Evolutionary conservation across 2,329 filamentous ascomycete species (phyloP).

Genomic region (Thyridium curvatum): DNA sequence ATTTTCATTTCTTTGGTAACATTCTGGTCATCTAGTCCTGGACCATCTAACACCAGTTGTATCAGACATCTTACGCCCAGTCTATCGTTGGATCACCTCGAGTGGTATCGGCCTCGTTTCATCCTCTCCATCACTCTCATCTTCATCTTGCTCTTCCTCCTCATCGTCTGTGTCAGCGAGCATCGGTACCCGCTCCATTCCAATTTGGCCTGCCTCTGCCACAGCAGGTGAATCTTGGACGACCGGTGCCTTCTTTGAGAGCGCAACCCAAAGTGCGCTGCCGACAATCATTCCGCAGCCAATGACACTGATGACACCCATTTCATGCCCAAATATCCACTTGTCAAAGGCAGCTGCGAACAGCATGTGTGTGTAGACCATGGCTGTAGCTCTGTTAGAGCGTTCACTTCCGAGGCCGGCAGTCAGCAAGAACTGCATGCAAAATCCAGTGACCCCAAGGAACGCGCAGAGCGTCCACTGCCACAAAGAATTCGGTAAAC

Average conservation of each 20-base stretch:
- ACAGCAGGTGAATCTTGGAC: too few species aligned
- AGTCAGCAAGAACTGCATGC: conserved; percentile 86
- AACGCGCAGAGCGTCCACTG: conserved; percentile 65
- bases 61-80: too few species aligned
- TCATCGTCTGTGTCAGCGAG: conserved; percentile 21
- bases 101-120: not conserved
- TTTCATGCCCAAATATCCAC: conserved; percentile 44
- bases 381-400: conserved; percentile 49
- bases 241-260: conserved; percentile 28
- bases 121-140: conserved; percentile 9
- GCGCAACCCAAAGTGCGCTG: conserved; percentile 43
- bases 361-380: conserved; percentile 53
- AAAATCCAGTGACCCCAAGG: conserved; percentile 68
- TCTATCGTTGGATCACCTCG: too few species aligned
- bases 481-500: conserved; percentile 28
- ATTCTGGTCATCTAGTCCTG: too few species aligned
- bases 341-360: conserved; percentile 48
- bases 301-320: conserved; percentile 40
- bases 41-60: too few species aligned
- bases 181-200: conserved; percentile 33
- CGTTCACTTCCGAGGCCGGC: conserved; percentile 68
- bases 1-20: too few species aligned
- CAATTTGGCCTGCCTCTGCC: conserved; percentile 19
- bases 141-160: conserved; percentile 14
- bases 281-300: conserved; percentile 48